These are phyloP conservation scores for Hibiscus tridactylites DNA, from an alignment of 345 rosid genomes.

Conservation along the genomic window DNA sequence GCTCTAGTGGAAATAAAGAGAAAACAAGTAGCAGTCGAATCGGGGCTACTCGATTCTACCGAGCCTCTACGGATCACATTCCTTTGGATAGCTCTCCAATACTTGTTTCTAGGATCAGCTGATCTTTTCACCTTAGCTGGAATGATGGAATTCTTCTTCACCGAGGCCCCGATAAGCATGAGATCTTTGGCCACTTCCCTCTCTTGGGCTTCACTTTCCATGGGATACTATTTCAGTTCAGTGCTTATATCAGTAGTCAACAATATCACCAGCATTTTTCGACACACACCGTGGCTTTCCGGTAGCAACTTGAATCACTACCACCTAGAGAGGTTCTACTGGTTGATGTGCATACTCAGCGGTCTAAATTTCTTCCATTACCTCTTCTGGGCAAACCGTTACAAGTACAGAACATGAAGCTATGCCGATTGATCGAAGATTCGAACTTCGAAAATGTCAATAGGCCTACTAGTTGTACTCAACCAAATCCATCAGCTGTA, in stretches of 20 bases:
- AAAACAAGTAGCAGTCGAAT: conserved; percentile 29
- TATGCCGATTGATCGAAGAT: not conserved
- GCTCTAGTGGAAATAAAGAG: conserved; percentile 65
- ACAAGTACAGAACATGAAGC: conserved; percentile 39
- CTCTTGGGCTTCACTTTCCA: conserved; percentile 90
- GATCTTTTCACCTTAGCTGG: conserved; percentile 88
- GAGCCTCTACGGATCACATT: conserved; percentile 74
- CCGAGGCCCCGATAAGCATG: conserved; percentile 75
- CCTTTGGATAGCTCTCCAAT: conserved; percentile 83
- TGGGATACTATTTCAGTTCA: conserved; percentile 88
- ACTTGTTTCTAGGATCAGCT: conserved; percentile 91
- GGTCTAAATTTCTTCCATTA: conserved; percentile 64
- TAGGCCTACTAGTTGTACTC: not conserved
- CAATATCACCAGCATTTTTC: conserved; percentile 30
- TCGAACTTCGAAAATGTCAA: not conserved
- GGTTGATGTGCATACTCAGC: conserved; percentile 77
- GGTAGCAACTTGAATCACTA: conserved; percentile 74
- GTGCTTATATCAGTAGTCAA: conserved; percentile 61
- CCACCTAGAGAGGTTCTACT: conserved; percentile 73
- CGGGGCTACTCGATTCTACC: conserved; percentile 26
- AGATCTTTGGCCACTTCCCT: conserved; percentile 83
- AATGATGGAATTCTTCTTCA: conserved; percentile 91
- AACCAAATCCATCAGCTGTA: not conserved
- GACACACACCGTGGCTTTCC: conserved; percentile 51
- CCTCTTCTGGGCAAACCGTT: conserved; percentile 77